Percentiles rank a stretch among this genome's conserved stretches.
phyloP scores from a whole-genome alignment of 2,329 filamentous ascomycete species.

The Cladophialophora psammophila region DNA sequence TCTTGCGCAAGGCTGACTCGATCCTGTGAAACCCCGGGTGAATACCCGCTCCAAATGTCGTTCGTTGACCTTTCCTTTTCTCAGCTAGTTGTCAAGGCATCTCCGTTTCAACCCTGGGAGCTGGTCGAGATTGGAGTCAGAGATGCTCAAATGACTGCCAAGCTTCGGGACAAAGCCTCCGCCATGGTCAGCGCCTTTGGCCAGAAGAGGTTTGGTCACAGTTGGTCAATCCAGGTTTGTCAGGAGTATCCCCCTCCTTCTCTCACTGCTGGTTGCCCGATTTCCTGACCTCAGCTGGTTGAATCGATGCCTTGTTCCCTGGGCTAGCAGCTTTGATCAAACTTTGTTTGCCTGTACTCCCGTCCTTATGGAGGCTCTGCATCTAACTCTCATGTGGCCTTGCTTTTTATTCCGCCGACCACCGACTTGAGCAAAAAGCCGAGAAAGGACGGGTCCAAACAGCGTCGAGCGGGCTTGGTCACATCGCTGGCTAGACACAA shows the following conservation, averaged over 20 bases:
- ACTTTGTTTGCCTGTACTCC: background rate
- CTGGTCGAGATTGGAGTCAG: background rate
- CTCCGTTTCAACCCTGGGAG: background rate
- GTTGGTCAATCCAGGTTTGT: background rate
- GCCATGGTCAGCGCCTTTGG: constrained; percentile 12
- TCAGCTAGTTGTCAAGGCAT: background rate
- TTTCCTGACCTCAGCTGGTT: constrained; percentile 8
- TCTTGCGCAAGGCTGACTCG: background rate
- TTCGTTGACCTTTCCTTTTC: background rate
- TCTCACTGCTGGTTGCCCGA: constrained; percentile 17
- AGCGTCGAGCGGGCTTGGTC: background rate
- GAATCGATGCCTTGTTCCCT: constrained; percentile 5
- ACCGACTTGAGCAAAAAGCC: constrained; percentile 8
- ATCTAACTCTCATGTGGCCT: constrained; percentile 14
- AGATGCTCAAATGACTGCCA: constrained; percentile 6
- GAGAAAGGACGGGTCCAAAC: background rate
- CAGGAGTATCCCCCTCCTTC: constrained; percentile 21
- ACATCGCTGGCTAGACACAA: constrained; percentile 2
- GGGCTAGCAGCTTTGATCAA: background rate
- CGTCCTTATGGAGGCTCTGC: constrained; percentile 22
- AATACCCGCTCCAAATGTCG: background rate
- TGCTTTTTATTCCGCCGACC: constrained; percentile 21
- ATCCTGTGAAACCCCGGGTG: background rate
- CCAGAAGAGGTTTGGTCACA: constrained; percentile 17
- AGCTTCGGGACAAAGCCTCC: constrained; percentile 22